These are phyloP conservation scores for Entonaema liquescens DNA, from an alignment of 495 filamentous ascomycete species.

Conservation along the genomic window DNA sequence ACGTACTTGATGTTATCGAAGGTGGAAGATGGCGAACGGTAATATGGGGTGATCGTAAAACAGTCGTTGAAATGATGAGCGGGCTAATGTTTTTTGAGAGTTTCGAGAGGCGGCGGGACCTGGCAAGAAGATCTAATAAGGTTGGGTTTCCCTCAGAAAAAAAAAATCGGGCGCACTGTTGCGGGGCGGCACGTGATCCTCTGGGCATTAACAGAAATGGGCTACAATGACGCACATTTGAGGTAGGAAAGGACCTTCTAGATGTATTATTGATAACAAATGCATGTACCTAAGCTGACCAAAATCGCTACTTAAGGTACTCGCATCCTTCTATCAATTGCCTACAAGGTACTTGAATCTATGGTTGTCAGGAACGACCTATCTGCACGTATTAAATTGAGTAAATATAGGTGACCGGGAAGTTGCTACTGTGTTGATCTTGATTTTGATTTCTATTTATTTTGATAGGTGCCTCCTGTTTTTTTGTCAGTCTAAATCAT, in stretches of 20 bases:
- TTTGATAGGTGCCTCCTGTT: too few species aligned
- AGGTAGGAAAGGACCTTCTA: slow-evolving; percentile 10
- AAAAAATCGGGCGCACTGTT: slow-evolving; percentile 43
- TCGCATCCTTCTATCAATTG: not conserved
- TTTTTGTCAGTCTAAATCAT: not conserved
- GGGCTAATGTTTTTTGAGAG: slow-evolving; percentile 37
- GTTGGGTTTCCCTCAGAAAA: slow-evolving; percentile 36
- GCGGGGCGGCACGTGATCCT: slow-evolving; percentile 41
- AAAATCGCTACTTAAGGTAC: not conserved
- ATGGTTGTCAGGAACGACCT: not conserved
- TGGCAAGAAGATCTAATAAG: slow-evolving; percentile 35
- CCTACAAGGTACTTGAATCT: not conserved
- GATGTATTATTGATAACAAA: slow-evolving; percentile 1
- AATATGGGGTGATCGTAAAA: slow-evolving; percentile 23
- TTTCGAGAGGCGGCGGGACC: slow-evolving; percentile 38
- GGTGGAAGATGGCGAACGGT: not conserved
- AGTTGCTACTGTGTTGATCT: too few species aligned
- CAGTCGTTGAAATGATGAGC: slow-evolving; percentile 30
- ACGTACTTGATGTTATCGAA: slow-evolving; percentile 35
- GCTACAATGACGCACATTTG: slow-evolving; percentile 38
- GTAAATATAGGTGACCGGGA: not conserved
- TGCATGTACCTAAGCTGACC: not conserved
- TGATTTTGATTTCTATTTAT: too few species aligned
- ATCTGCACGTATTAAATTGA: not conserved
- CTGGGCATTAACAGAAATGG: slow-evolving; percentile 42